Percentiles rank a stretch among this genome's conserved stretches.
Conservation (phyloP, 2,329 filamentous ascomycete species). For the Xylaria digitata region DNA sequence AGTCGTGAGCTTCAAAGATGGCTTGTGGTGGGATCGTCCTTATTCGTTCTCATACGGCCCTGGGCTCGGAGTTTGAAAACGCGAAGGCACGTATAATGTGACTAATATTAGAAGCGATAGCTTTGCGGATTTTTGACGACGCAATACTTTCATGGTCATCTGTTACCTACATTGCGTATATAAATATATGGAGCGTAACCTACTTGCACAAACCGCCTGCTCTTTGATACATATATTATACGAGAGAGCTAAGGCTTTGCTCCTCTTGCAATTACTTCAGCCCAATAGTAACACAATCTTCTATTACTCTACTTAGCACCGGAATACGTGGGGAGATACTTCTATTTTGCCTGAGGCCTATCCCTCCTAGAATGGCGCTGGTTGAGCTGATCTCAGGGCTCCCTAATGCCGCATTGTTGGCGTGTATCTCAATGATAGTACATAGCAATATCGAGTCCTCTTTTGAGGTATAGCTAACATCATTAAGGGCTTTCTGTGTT, state of each 20-base stretch:
- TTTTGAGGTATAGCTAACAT: conserved; percentile 15
- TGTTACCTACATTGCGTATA: neutral
- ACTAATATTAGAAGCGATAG: neutral
- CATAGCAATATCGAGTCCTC: neutral
- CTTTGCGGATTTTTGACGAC: neutral
- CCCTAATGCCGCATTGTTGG: neutral
- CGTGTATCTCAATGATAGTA: conserved; percentile 5
- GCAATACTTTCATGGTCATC: neutral
- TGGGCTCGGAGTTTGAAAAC: neutral
- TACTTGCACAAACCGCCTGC: neutral
- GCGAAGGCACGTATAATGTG: no score
- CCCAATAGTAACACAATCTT: neutral
- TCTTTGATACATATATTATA: neutral
- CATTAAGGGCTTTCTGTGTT: conserved; percentile 25
- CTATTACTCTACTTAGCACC: neutral
- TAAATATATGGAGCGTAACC: neutral
- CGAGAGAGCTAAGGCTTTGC: neutral
- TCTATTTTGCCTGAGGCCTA: no score
- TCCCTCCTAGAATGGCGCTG: conserved; percentile 9
- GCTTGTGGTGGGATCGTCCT: neutral
- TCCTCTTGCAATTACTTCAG: neutral
- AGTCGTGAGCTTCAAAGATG: conserved; percentile 6
- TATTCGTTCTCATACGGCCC: neutral
- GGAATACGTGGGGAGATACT: neutral
- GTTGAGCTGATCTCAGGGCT: conserved; percentile 5